Evolutionary conservation across 2,329 filamentous ascomycete species (phyloP).

Genomic region (Elsinoe fawcettii): DNA sequence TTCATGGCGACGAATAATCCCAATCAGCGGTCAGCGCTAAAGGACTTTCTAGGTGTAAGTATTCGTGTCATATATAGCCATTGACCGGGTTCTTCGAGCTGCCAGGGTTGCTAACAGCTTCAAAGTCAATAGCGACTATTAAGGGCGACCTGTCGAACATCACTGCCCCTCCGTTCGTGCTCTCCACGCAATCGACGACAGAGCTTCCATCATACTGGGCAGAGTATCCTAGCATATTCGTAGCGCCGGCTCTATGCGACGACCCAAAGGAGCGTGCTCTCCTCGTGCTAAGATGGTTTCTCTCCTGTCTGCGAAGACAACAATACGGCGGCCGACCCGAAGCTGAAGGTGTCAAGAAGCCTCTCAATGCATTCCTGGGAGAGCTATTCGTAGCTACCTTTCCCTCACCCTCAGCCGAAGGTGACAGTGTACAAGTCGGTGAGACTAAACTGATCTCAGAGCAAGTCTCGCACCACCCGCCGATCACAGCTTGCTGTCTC

Average conservation of each 20-base stretch:
- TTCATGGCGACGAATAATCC: slow-evolving; percentile 10
- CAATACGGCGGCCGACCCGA: slow-evolving; percentile 40
- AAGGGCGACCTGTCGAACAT: slow-evolving; percentile 41
- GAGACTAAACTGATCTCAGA: slow-evolving; percentile 35
- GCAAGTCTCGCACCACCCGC: slow-evolving; percentile 41
- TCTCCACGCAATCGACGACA: slow-evolving; percentile 39
- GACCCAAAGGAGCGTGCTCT: slow-evolving; percentile 36
- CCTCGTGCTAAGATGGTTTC: slow-evolving; percentile 43
- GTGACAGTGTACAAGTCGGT: slow-evolving; percentile 25
- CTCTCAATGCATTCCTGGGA: slow-evolving; percentile 44
- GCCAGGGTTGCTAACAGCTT: neutral
- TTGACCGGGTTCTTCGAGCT: neutral
- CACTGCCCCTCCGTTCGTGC: slow-evolving; percentile 40
- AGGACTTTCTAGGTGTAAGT: slow-evolving; percentile 27
- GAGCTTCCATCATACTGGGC: slow-evolving; percentile 42
- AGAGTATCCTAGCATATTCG: slow-evolving; percentile 39
- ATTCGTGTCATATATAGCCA: neutral
- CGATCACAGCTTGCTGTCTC: slow-evolving; percentile 41
- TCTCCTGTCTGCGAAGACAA: slow-evolving; percentile 41
- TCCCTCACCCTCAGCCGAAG: slow-evolving; percentile 23
- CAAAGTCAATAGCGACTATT: slow-evolving; percentile 37
- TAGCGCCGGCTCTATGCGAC: slow-evolving; percentile 36
- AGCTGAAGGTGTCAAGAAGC: slow-evolving; percentile 42
- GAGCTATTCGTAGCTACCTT: slow-evolving; percentile 38
- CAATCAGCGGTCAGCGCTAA: slow-evolving; percentile 19